A percentile compares a stretch with the other conserved stretches of the same genome.
These are phyloP conservation scores for Yarrowia keelungensis DNA, from an alignment of 805 yeast species.

Conservation along the genomic window DNA sequence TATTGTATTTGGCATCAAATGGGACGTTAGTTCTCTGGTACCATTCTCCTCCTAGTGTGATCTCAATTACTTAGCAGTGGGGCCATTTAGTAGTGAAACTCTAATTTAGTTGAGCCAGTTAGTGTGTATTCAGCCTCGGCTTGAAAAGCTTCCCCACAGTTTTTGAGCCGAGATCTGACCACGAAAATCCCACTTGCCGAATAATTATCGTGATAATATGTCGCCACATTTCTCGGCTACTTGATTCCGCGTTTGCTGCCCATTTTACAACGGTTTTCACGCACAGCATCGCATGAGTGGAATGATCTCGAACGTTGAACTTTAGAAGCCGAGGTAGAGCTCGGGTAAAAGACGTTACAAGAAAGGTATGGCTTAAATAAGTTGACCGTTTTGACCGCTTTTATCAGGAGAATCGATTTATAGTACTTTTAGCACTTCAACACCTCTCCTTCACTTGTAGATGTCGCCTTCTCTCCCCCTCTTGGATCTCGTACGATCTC, in stretches of 20 bases:
- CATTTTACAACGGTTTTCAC: not conserved
- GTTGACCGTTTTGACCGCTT: not conserved
- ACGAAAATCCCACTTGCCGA: no score
- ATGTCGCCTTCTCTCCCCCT: no score
- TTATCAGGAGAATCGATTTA: not conserved
- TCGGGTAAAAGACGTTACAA: no score
- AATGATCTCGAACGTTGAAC: not conserved
- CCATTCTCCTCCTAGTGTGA: no score
- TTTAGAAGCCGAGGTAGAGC: not conserved
- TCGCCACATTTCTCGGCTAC: not conserved
- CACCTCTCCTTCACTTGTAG: no score
- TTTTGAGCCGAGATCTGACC: no score
- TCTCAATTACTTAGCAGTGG: no score
- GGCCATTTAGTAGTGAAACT: not conserved
- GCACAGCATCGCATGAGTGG: conserved; percentile 3
- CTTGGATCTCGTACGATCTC: not conserved
- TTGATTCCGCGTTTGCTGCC: not conserved
- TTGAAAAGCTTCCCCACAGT: not conserved
- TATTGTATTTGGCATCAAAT: no score
- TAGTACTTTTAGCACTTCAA: not conserved
- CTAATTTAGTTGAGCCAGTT: not conserved
- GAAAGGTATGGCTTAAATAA: no score
- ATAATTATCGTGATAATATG: no score
- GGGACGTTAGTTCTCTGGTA: no score
- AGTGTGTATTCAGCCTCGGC: no score